Evolutionary conservation across 164 flowering plant genomes (phyloP), one percentile per base, ranked within the genome.

Genomic region (Pachysandra terminalis): DNA sequence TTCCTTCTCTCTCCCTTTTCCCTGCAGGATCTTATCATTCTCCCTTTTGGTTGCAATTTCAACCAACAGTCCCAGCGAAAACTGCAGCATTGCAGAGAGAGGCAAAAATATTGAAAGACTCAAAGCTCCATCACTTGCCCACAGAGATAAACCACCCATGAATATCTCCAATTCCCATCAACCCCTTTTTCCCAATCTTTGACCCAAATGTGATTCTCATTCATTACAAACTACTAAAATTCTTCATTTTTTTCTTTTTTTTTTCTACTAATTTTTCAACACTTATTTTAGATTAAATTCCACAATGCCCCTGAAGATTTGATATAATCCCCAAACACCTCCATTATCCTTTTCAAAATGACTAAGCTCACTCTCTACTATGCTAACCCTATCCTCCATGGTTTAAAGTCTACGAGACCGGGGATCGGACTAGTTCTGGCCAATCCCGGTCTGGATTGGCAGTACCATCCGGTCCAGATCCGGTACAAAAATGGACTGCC

Each of bases 121-220:
- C 78, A 69, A 76, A 45, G 14, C 81, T 77, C 87, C 87, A 86
- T 82, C 75, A 73, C 86, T 79, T 79, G 74, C 79, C 74, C 80
- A n/a, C 82, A 81, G 79, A 79, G 81, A 76, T 79, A 73, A 81
- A 69, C 79, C 81, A n/a, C n/a, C n/a, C n/a, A n/a, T n/a, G n/a
- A n/a, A n/a, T n/a, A n/a, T n/a, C n/a, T n/a, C n/a, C n/a, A n/a
- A n/a, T n/a, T 25, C 32, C 61, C 71, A 52, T 58, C 15, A 54
- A 19, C 55, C 63, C 48, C 19, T 51, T 61, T 49, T 32, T 22
- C 62, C n/a, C 52, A 64, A 62, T 58, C 48, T 37, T 25, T 63
- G 62, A 35, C 63, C 37, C 13, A 28, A n/a, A 61, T 27, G 17
- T n/a, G n/a, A n/a, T 21, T n/a, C 37, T 19, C 52, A 17, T 32